Evolutionary conservation across 2,329 filamentous ascomycete species (phyloP).

Genomic region (Huntiella savannae): DNA sequence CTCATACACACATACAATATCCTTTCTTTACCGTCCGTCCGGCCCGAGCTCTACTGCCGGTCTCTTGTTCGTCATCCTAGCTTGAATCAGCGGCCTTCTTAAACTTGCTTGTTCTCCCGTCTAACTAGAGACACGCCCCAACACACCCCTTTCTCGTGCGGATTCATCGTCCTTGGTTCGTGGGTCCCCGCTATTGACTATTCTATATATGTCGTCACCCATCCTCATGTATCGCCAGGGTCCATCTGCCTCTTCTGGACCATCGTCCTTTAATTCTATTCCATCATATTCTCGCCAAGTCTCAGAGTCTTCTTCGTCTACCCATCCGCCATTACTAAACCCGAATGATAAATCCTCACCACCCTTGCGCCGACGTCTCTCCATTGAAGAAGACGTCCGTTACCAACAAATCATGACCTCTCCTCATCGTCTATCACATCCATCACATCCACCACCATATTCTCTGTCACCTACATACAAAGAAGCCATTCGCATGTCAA

Average conservation of each 20-base stretch:
- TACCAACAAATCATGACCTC: conserved; percentile 32
- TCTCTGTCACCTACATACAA: neutral
- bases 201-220: conserved; percentile 7
- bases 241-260: neutral
- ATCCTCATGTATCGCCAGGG: conserved; percentile 5
- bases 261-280: neutral
- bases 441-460: conserved; percentile 23
- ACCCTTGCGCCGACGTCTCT: conserved; percentile 27
- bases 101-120: no score
- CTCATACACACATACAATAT: neutral
- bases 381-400: conserved; percentile 35
- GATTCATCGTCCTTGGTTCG: no score
- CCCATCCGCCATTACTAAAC: neutral
- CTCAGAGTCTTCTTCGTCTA: neutral
- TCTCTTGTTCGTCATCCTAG: neutral
- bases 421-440: conserved; percentile 25
- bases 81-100: neutral
- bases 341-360: conserved; percentile 11
- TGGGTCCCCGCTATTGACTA: no score
- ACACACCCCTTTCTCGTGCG: neutral
- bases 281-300: neutral
- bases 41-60: no score
- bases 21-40: no score
- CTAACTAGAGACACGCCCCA: conserved; percentile 5
- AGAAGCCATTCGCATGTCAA: neutral